Conservation (phyloP, 345 rosid genomes). For the Acer negundo region DNA sequence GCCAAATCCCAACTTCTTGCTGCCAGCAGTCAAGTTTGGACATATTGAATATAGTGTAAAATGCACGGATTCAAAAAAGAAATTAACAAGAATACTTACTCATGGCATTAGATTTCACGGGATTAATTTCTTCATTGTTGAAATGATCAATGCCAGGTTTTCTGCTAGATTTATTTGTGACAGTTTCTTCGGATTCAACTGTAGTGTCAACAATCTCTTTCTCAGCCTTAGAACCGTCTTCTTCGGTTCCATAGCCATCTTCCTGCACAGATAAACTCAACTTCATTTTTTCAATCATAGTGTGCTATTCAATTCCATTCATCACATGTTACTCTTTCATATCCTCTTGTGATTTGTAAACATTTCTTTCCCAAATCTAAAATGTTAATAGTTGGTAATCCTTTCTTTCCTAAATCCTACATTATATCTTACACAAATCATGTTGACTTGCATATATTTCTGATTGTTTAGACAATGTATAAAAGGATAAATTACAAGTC, state of each 20-base stretch:
- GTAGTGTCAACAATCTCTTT: slow-evolving; percentile 31
- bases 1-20: background rate
- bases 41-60: slow-evolving; percentile 3
- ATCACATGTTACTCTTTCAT: background rate
- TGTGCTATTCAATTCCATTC: background rate
- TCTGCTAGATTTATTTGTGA: slow-evolving; percentile 22
- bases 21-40: background rate
- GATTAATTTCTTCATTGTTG: slow-evolving; percentile 58
- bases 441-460: background rate
- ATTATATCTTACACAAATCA: no score
- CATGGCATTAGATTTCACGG: slow-evolving; percentile 74
- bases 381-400: background rate
- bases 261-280: slow-evolving; percentile 43
- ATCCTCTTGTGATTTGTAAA: background rate
- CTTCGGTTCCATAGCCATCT: slow-evolving; percentile 34
- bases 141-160: slow-evolving; percentile 70
- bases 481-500: background rate
- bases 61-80: background rate
- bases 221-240: slow-evolving; percentile 35
- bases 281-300: background rate
- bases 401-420: background rate
- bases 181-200: slow-evolving; percentile 21
- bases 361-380: background rate
- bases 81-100: slow-evolving; percentile 42
- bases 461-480: background rate